Evolutionary conservation across 441 rosid species (phyloP).

Genomic region (Theobroma grandiflorum): DNA sequence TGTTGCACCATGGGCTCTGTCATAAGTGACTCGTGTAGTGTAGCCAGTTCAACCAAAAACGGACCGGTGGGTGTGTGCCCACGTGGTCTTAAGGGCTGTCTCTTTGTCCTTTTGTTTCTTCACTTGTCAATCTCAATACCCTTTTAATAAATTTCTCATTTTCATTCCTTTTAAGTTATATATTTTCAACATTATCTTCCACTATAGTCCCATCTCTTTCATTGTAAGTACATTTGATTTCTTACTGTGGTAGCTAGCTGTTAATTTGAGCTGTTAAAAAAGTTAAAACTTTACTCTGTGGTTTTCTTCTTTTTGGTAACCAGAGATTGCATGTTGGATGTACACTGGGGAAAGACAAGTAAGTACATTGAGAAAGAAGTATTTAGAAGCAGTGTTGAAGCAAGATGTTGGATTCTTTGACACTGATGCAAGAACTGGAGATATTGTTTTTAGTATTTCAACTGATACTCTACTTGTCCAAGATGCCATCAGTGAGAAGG

Average conservation of each 20-base stretch:
- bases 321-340: conserved; percentile 99
- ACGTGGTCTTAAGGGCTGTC: conserved; percentile 56
- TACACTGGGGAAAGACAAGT: conserved; percentile 96
- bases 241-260: background rate
- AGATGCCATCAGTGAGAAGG: conserved; percentile 99
- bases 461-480: conserved; percentile 98
- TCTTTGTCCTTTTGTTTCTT: conserved; percentile 42
- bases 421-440: conserved; percentile 98
- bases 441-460: conserved; percentile 94
- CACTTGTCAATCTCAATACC: conserved; percentile 38
- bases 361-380: conserved; percentile 86
- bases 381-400: conserved; percentile 89
- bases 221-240: conserved; percentile 14
- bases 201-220: conserved; percentile 31
- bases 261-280: conserved; percentile 4
- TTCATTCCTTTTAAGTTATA: conserved; percentile 3
- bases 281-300: background rate
- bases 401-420: conserved; percentile 99
- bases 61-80: conserved; percentile 47
- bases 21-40: conserved; percentile 30
- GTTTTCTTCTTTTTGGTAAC: background rate
- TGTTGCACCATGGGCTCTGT: conserved; percentile 28
- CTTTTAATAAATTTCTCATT: background rate
- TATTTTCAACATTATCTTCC: conserved; percentile 27
- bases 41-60: conserved; percentile 37